Conservation (phyloP, 768 basidiomycete species). For the Lentinula sp. region DNA sequence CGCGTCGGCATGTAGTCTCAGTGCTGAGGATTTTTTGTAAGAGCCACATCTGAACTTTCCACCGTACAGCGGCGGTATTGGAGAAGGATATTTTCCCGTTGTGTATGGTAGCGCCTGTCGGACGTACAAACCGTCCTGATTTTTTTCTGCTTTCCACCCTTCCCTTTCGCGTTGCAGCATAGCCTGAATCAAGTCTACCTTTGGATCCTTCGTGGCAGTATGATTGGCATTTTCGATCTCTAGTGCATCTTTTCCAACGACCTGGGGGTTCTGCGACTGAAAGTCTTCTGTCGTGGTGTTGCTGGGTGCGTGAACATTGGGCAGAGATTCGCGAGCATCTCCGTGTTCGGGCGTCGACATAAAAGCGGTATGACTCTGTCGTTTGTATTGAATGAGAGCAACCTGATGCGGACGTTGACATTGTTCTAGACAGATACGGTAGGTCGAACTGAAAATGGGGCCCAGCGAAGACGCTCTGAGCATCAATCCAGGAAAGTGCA, state of each 20-base stretch:
- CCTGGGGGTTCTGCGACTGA: neutral
- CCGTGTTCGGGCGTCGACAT: neutral
- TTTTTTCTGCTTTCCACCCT: neutral
- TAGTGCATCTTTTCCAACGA: neutral
- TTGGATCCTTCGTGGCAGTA: neutral
- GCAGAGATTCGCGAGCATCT: neutral
- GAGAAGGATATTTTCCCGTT: neutral
- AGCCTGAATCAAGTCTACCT: neutral
- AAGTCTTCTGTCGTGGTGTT: neutral
- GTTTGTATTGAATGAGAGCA: neutral
- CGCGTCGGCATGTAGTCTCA: neutral
- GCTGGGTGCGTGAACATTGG: neutral
- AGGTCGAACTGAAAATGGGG: constrained; percentile 29
- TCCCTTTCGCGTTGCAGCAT: neutral
- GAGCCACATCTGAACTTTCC: constrained; percentile 3
- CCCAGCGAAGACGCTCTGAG: constrained; percentile 78
- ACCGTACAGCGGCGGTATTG: constrained; percentile 1
- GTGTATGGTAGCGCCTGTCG: constrained; percentile 1
- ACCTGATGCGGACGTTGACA: neutral
- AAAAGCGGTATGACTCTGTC: neutral
- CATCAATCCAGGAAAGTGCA: constrained; percentile 65
- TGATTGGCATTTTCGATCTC: neutral
- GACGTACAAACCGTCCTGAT: neutral
- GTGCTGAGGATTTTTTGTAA: neutral
- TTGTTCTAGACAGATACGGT: neutral